These are phyloP conservation scores for Malassezia vespertilionis DNA, from an alignment of 1,284 basidiomycete genomes.

Conservation along the genomic window DNA sequence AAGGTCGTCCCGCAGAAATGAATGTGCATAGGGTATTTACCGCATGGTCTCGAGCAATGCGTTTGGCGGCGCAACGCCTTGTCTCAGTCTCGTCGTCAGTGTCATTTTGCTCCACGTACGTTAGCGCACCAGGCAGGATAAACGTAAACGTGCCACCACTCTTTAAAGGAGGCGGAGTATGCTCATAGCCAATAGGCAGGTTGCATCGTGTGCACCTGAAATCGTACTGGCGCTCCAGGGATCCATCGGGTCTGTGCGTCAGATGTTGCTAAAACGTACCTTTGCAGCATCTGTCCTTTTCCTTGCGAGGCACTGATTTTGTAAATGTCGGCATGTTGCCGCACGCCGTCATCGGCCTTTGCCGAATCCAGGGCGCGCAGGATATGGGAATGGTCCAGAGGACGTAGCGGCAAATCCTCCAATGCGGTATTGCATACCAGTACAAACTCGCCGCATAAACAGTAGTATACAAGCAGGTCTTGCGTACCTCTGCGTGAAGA, in stretches of 20 bases:
- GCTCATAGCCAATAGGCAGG: constrained; percentile 37
- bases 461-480: constrained; percentile 33
- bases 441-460: constrained; percentile 42
- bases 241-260: constrained; percentile 20
- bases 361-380: constrained; percentile 29
- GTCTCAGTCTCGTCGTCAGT: constrained; percentile 18
- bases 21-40: not conserved
- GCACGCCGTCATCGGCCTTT: constrained; percentile 11
- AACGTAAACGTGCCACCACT: constrained; percentile 38
- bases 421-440: constrained; percentile 31
- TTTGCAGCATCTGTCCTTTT: constrained; percentile 19
- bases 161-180: constrained; percentile 39
- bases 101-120: constrained; percentile 24
- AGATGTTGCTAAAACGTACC: constrained; percentile 4
- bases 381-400: constrained; percentile 29
- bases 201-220: constrained; percentile 35
- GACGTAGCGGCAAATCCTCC: constrained; percentile 21
- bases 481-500: too few relatives aligned
- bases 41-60: constrained; percentile 17
- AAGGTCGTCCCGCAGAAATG: constrained; percentile 20
- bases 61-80: constrained; percentile 23
- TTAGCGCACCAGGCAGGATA: constrained; percentile 32
- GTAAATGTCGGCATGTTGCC: constrained; percentile 23
- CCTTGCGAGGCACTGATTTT: constrained; percentile 37
- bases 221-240: constrained; percentile 31